Base-by-base conservation (phyloP, 2,329 filamentous ascomycete genomes). In the Bipolaris cookei region DNA sequence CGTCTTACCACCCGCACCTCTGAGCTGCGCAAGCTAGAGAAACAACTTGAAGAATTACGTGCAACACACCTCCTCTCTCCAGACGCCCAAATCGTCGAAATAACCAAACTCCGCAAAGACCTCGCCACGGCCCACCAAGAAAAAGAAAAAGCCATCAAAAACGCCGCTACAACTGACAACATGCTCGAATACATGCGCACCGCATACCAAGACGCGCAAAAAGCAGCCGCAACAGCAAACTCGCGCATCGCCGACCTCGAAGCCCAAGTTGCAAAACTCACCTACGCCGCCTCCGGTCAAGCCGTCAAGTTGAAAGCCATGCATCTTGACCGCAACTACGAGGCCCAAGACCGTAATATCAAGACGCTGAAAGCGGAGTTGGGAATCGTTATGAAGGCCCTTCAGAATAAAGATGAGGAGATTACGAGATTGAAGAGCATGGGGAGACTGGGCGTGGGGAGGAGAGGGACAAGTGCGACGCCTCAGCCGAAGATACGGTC, bases 151-250 rank as follows among this genome's bases (percentile, higher is more conserved):
- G 71, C 70, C 3, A 63, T 77, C 6, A 75, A 74, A 38, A 69
- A 68, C 4, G 70, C 66, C 5, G 62, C 71, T 8, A 68, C 68
- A 35, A 64, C 70, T 6, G 70, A 78, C 11, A 59, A 70, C 13
- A 84, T 87, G 3, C 76, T 82, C 23, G 84, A 86, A 1, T 90
- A 87, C 65, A 77, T 81, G 11, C 82, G 84, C 50, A 79, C 80
- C 3, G 77, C 82, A 8, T 90, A 90, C 65, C 87, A 64, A 28
- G 49, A 48, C 6, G 65, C 65, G 6, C 55, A 63, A 34, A 59
- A 63, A 2, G 32, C 50, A 0, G 69, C 66, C 11, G 39, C 54
- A 0, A 49, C 63, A 11, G 41, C 62, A 2, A 47, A 51, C 25
- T 25, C 59, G 13, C 55, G 54, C 8, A 54, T 65, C 35, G 39